Percentiles rank a stretch among this genome's conserved stretches.
These are phyloP conservation scores for Microbotryum lychnidis-dioicae DNA, from an alignment of 1,284 basidiomycete species.

Conservation along the genomic window DNA sequence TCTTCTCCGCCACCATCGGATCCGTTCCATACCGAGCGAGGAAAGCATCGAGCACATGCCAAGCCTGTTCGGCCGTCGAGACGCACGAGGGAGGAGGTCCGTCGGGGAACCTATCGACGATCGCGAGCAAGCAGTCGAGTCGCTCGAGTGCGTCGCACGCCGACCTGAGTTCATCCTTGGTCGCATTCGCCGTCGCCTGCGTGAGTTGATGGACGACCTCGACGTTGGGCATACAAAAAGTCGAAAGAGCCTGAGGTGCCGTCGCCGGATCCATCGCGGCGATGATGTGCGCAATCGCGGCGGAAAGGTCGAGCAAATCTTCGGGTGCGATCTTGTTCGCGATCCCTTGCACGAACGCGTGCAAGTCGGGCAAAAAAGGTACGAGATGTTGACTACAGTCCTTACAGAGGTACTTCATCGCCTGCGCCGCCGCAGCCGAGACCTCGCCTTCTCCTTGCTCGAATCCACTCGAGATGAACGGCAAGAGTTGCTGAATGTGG, in stretches of 20 bases:
- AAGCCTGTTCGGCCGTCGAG: conserved; percentile 69
- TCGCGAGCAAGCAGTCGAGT: conserved; percentile 73
- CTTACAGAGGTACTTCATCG: conserved; percentile 92
- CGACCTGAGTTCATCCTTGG: conserved; percentile 9
- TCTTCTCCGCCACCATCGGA: conserved; percentile 72
- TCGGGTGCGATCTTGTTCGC: conserved; percentile 72
- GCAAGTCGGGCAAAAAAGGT: conserved; percentile 82
- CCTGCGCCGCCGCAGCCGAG: conserved; percentile 87
- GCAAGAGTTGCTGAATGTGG: conserved; percentile 76
- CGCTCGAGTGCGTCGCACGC: conserved; percentile 70
- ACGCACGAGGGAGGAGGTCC: conserved; percentile 69
- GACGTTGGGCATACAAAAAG: conserved; percentile 59
- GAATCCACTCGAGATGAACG: conserved; percentile 88
- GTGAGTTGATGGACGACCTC: conserved; percentile 41
- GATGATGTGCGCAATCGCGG: conserved; percentile 91
- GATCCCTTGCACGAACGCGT: conserved; percentile 73
- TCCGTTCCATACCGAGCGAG: conserved; percentile 70
- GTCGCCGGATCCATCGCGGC: conserved; percentile 73
- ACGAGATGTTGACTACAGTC: conserved; percentile 86
- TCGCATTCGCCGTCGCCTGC: conserved; percentile 35
- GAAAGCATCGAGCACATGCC: conserved; percentile 73
- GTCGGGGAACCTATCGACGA: conserved; percentile 70
- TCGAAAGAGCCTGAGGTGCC: conserved; percentile 71
- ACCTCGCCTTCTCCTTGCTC: conserved; percentile 58
- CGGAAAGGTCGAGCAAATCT: conserved; percentile 83